Percentiles rank a stretch among this genome's conserved stretches.
Conservation (phyloP, 2,329 filamentous ascomycete genomes). For the Fusarium anguioides region DNA sequence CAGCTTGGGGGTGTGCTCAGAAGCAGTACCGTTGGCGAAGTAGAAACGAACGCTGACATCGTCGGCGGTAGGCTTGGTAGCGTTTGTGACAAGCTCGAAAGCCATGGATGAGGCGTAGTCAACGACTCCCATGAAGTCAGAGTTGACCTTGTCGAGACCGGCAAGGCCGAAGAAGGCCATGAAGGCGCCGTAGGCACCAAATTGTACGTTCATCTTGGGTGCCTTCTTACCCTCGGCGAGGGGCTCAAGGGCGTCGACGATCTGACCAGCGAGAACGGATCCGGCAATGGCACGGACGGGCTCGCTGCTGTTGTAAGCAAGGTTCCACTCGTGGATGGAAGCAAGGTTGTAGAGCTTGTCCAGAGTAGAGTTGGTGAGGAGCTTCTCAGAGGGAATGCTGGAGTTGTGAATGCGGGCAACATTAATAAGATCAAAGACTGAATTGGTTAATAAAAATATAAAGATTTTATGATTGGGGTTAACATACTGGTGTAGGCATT, state of each 20-base stretch:
- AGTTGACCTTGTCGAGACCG: conserved; percentile 60
- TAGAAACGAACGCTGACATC: conserved; percentile 70
- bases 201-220: conserved; percentile 63
- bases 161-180: conserved; percentile 72
- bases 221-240: conserved; percentile 57
- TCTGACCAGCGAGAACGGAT: conserved; percentile 66
- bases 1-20: conserved; percentile 60
- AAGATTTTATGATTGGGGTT: conserved; percentile 59
- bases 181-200: conserved; percentile 71
- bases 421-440: conserved; percentile 70
- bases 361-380: conserved; percentile 70
- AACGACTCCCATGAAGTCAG: conserved; percentile 79
- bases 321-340: conserved; percentile 81
- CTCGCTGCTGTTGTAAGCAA: conserved; percentile 84
- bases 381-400: conserved; percentile 66
- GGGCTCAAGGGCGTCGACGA: conserved; percentile 63
- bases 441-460: conserved; percentile 1
- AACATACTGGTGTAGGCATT: conserved; percentile 71
- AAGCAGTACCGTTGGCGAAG: conserved; percentile 69
- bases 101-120: conserved; percentile 85
- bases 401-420: conserved; percentile 70
- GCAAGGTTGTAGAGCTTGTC: conserved; percentile 77
- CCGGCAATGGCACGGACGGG: conserved; percentile 68
- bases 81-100: conserved; percentile 77
- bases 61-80: conserved; percentile 55